A percentile compares a stretch with the other conserved stretches of the same genome.
phyloP scores from a whole-genome alignment of 2,329 filamentous ascomycete genomes.

The Neofusicoccum laricinum region DNA sequence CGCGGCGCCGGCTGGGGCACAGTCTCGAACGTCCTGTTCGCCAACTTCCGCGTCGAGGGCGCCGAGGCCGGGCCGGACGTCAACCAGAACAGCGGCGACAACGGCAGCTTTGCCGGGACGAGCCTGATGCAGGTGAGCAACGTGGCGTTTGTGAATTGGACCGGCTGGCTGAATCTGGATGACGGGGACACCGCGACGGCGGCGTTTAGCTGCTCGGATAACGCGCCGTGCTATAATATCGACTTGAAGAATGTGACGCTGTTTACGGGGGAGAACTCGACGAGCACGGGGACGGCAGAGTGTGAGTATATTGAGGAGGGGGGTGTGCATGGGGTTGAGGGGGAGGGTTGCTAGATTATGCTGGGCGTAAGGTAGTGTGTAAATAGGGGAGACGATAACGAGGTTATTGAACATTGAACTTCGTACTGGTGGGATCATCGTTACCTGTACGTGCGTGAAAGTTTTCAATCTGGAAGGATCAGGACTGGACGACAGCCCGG shows the following conservation, averaged over 20 bases:
- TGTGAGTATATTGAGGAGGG: constrained; percentile 37
- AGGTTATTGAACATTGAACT: no score
- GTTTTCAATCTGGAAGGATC: no score
- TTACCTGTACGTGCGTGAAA: no score
- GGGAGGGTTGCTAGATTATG: constrained; percentile 18
- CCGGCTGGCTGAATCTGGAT: constrained; percentile 39
- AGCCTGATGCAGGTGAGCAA: constrained; percentile 51
- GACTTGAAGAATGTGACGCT: constrained; percentile 43
- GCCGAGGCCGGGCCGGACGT: constrained; percentile 45
- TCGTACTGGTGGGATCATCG: no score
- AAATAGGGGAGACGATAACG: no score
- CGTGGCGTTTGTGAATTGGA: constrained; percentile 52
- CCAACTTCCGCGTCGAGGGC: constrained; percentile 51
- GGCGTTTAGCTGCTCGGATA: constrained; percentile 46
- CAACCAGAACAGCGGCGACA: constrained; percentile 49
- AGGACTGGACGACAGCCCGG: no score
- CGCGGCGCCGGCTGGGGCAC: constrained; percentile 55
- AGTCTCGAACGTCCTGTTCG: constrained; percentile 50
- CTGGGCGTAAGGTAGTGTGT: no score
- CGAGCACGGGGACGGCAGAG: constrained; percentile 30
- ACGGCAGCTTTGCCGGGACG: constrained; percentile 48
- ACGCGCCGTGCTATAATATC: constrained; percentile 53
- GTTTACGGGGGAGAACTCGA: constrained; percentile 30
- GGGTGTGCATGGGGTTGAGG: constrained; percentile 38
- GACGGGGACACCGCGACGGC: constrained; percentile 35